Percentiles rank a stretch among this genome's conserved stretches.
These are phyloP conservation scores for Neurospora sp. DNA, from an alignment of 495 filamentous ascomycete genomes.

Conservation along the genomic window DNA sequence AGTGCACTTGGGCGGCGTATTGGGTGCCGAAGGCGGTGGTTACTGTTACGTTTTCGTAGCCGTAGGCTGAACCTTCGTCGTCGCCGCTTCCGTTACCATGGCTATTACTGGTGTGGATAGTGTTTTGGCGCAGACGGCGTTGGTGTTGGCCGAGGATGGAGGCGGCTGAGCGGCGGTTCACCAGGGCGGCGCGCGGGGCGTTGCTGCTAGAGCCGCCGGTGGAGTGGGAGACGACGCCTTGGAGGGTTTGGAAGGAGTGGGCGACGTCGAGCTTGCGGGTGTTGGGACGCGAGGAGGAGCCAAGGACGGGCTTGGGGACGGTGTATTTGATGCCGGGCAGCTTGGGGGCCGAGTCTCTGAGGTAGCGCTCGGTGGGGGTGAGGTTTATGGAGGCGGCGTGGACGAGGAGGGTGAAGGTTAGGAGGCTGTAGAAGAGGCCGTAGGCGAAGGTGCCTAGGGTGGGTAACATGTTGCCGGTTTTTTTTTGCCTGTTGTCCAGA, in stretches of 20 bases:
- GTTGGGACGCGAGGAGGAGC: neutral
- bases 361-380: neutral
- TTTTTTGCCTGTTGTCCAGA: neutral
- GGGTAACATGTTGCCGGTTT: neutral
- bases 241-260: neutral
- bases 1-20: constrained; percentile 26
- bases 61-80: constrained; percentile 1
- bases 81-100: neutral
- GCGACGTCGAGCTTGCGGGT: neutral
- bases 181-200: neutral
- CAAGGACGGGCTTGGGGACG: neutral
- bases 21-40: constrained; percentile 29
- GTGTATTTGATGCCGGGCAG: neutral
- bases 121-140: constrained; percentile 10
- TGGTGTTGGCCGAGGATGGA: constrained; percentile 25
- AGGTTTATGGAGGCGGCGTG: neutral
- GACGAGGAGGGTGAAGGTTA: neutral
- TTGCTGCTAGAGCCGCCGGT: neutral
- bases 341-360: neutral
- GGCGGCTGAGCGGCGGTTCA: constrained; percentile 19
- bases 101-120: neutral
- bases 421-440: neutral
- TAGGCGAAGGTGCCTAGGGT: neutral
- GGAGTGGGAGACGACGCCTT: neutral
- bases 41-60: constrained; percentile 31